Percentiles rank a stretch among this genome's conserved stretches.
phyloP scores from a whole-genome alignment of 2,329 filamentous ascomycete species.

The Graphium sp. region DNA sequence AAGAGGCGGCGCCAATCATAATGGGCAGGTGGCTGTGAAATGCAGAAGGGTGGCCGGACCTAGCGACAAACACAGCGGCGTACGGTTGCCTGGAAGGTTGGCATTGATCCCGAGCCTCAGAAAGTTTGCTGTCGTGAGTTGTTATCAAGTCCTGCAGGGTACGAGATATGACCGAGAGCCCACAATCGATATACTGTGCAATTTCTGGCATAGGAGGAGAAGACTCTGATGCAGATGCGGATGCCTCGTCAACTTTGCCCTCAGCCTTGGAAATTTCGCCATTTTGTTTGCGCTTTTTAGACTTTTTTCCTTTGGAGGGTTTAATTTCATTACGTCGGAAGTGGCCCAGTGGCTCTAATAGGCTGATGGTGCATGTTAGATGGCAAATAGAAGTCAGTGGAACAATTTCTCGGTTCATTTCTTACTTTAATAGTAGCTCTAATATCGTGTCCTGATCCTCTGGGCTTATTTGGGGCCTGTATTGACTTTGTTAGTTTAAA shows the following conservation, averaged over 20 bases:
- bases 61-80: constrained; percentile 38
- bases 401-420: neutral
- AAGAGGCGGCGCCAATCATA: constrained; percentile 32
- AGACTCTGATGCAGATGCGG: constrained; percentile 1
- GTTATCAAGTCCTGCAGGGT: constrained; percentile 29
- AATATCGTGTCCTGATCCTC: constrained; percentile 47
- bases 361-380: constrained; percentile 19
- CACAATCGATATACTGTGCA: constrained; percentile 40
- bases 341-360: constrained; percentile 46
- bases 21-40: constrained; percentile 45
- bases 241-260: constrained; percentile 8
- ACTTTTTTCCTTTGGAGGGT: constrained; percentile 44
- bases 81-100: constrained; percentile 15
- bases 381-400: constrained; percentile 2
- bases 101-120: neutral
- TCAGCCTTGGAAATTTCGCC: constrained; percentile 10
- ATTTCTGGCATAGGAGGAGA: constrained; percentile 28
- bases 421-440: constrained; percentile 48
- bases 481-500: too few species aligned
- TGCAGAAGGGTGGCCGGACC: constrained; percentile 36
- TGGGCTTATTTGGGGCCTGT: constrained; percentile 41
- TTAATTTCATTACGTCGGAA: constrained; percentile 35
- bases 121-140: neutral
- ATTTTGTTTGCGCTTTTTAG: constrained; percentile 32
- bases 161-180: constrained; percentile 46